Evolutionary conservation across 345 rosid species (phyloP), one percentile per base, ranked within the genome.

Genomic region (Erysimum cheiranthoides): DNA sequence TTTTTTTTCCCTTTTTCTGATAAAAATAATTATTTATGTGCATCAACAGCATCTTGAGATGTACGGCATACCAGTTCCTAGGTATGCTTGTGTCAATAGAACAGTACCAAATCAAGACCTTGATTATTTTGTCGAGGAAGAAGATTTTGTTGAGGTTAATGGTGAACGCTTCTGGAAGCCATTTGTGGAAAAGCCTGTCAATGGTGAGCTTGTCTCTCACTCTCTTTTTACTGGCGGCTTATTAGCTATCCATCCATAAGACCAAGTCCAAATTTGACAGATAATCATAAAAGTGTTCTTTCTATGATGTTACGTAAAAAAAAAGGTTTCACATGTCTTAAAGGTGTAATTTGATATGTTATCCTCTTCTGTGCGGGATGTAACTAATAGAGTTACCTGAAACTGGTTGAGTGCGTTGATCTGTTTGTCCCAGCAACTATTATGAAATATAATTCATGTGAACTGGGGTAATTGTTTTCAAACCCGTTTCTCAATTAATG

Each of bases 121-220:
- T 78, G 95, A 91, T 53, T 93, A 81, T 82, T 96, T 96, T 80
- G 47, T 87, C 8, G 99, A 96, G 80, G 91, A 90, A 83, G 99
- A 96, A 84, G 99, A 96, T 86, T 93, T 85, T 86, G 93, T 96
- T 63, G 99, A 96, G 84, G 97, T 96, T 75, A 83, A 88, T 67
- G 99, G 99, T 12, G 74, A 85, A 50, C 97, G 99, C 60, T 96
- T 96, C 78, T 96, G 90, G 93, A 96, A 96, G 88, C 99, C 99
- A 53, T 96, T 93, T 83, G 99, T 96, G 63, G 99, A 96, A 85
- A 96, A 96, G 87, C 99, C 99, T 50, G 82, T 96, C 76, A 84
- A 96, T 70, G 99, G 98, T 96, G 74, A 78, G 87, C 66, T 75
- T 75, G 21, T 16, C 49, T 65, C 35, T 31, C 35, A 27, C 68